A percentile compares a stretch with the other conserved stretches of the same genome.
Evolutionary conservation across 768 basidiomycete species (phyloP).

Genomic region (Russula earlei): DNA sequence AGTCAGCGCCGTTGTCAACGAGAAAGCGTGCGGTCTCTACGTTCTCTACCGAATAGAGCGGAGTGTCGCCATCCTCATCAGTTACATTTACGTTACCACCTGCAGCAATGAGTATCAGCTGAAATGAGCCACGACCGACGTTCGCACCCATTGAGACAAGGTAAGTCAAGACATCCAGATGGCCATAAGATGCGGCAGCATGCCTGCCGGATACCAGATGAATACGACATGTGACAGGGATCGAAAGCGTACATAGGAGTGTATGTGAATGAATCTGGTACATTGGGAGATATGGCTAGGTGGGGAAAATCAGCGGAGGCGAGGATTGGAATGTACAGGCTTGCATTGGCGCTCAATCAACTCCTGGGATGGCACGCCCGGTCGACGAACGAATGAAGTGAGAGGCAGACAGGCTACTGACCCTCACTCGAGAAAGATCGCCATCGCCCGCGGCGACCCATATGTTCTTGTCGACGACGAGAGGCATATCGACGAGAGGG

Average conservation of each 20-base stretch:
- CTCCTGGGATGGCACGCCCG: conserved; percentile 3
- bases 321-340: conserved; percentile 37
- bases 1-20: conserved; percentile 64
- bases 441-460: conserved; percentile 94
- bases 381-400: not conserved
- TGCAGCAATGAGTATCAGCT: conserved; percentile 21
- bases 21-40: conserved; percentile 70
- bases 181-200: conserved; percentile 89
- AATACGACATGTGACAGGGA: not conserved
- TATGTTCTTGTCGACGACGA: conserved; percentile 50
- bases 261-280: conserved; percentile 62
- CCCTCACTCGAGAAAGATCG: conserved; percentile 67
- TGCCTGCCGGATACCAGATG: conserved; percentile 44
- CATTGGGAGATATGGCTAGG: conserved; percentile 54
- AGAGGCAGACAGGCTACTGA: conserved; percentile 24
- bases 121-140: conserved; percentile 1
- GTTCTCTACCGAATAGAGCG: conserved; percentile 83
- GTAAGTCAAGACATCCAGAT: conserved; percentile 65
- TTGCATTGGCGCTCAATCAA: conserved; percentile 42
- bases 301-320: conserved; percentile 2
- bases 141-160: conserved; percentile 58
- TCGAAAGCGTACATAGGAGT: conserved; percentile 57
- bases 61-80: conserved; percentile 86
- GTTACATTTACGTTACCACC: conserved; percentile 84
- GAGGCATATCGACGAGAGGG: conserved; percentile 22